Base-by-base conservation (phyloP, 176 grass and related monocot species). In the Olyra latifolia region DNA sequence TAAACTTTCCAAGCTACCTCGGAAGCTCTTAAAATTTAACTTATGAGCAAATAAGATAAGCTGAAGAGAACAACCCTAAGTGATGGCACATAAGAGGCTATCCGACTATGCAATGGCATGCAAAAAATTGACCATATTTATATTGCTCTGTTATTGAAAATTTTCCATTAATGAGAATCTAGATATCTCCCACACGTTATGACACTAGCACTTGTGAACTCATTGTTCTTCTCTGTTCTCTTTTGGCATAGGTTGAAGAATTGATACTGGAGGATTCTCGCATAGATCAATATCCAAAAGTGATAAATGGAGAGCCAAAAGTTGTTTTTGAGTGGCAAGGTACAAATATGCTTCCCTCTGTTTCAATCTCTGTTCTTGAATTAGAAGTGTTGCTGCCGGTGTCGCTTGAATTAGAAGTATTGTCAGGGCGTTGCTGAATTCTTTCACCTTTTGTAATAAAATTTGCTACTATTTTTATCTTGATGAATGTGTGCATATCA, bases 291-390 rank as follows among this genome's bases (percentile, higher is more conserved):
- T 93, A 98, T 53, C 92, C 95, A 66, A 98, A 92, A 64, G 77
- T 94, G 63, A 46, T 98, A 47, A 98, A 94, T 85, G 92, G 92
- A 94, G 92, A 98, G 74, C 89, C 88, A 0, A 98, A 95, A 77
- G 79, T 91, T 74, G 92, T 98, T 60, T 73, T 87, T 11, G 92
- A 98, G 63, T 95, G 95, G 95, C 92, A 98, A 98, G 95, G 95
- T 98, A 93, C 35, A 68, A 19, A 52, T 11, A 78, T 70, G 32
- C 0, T 16, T 67, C 29, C 55, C 15, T 5, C 23, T 68, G 20
- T 72, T 47, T 67, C 24, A 56, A 32, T 4, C 0, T 29, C 17
- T n/a, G 59, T 48, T 71, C 1, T 24, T 74, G 14, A 29, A 52
- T 63, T 9, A 10, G 1, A 54, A 42, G 0, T 40, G 43, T 20